Evolutionary conservation across 179 eudicot genomes (phyloP), one percentile per base, ranked within the genome.

Genomic region (Spinacia oleracea): DNA sequence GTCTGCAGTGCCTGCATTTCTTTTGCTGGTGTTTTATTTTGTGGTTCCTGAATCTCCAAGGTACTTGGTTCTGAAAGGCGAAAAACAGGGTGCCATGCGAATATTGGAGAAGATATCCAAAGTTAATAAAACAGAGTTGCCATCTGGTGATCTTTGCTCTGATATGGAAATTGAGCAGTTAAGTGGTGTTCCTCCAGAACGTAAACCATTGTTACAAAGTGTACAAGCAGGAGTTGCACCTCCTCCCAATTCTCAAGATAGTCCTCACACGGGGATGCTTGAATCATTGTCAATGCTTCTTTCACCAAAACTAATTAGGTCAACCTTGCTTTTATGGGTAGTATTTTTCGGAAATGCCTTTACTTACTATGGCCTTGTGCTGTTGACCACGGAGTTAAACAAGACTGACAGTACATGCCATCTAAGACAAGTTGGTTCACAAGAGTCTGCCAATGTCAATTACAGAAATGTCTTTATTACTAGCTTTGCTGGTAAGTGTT

Each of bases 361-460:
- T 81, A 81, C 97, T 5, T 93, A 92, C 74, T 92, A 93, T 72
- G 97, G 97, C 60, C 86, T 93, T 6, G 93, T 92, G 65, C 81
- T 93, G 83, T 82, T 92, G 86, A 92, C 97, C 73, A 85, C 98
- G 21, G 89, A 92, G 81, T 73, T 93, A 78, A 90, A 87, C 79
- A 86, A 70, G 78, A 89, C 85, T 42, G 86, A 86, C 32, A 85
- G 76, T 77, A 80, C 82, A 51, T 85, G 92, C 77, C 58, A 53
- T 46, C 55, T 51, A 18, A 72, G 56, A 6, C 72, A 70, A 55
- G 31, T 40, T 58, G 73, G 64, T 38, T 73, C 87, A 0, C 78
- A 77, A 34, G 60, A 75, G 0, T 67, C 89, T 42, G 83, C 62
- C 21, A 53, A 76, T 50, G 84, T 88, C 72, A 85, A 75, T 86